Base-by-base conservation (phyloP, 1,284 basidiomycete species). In the Ceratobasidium sp. region DNA sequence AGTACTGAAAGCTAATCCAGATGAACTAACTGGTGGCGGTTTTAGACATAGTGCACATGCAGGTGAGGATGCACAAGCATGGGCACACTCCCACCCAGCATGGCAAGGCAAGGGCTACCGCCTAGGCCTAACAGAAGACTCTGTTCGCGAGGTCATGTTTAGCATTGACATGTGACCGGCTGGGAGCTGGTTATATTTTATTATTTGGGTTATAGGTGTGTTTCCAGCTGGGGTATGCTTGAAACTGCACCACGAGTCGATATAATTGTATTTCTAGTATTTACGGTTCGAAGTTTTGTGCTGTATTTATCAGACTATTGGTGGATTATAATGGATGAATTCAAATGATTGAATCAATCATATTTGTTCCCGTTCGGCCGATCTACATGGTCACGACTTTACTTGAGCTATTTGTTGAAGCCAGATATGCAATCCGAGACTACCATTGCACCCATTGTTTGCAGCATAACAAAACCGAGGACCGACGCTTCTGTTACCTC, bases 61-160 rank as follows among this genome's bases (percentile, higher is more conserved):
- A 7, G n/a, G 22, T 20, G 57, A 60, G 34, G 38, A 40, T 22
- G 17, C 45, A 13, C 38, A 34, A 20, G n/a, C 45, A 32, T 17
- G 32, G 43, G 31, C 15, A 8, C 45, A 25, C 45, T 20, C 8
- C 45, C 60, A 32, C 31, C 45, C 60, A 12, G 29, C n/a, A 38
- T 64, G 60, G 60, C 34, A 47, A 20, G 45, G 45, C 31, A 64
- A 64, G 34, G 45, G 47, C 47, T 64, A 64, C 45, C 60, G 60
- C 20, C 60, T 64, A 22, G 60, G 60, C 13, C 34, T 64, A 34
- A 64, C 60, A 25, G 60, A 64, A 40, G 45, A 64, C 15, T 22
- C 60, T 10, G 60, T 64, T 25, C 32, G 45, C 47, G 60, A 64
- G 20, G 60, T 64, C 32, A 17, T 64, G 27, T 50, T 50, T 35